Evolutionary conservation across 768 basidiomycete species (phyloP).

Genomic region (Lactifluus subvellereus): DNA sequence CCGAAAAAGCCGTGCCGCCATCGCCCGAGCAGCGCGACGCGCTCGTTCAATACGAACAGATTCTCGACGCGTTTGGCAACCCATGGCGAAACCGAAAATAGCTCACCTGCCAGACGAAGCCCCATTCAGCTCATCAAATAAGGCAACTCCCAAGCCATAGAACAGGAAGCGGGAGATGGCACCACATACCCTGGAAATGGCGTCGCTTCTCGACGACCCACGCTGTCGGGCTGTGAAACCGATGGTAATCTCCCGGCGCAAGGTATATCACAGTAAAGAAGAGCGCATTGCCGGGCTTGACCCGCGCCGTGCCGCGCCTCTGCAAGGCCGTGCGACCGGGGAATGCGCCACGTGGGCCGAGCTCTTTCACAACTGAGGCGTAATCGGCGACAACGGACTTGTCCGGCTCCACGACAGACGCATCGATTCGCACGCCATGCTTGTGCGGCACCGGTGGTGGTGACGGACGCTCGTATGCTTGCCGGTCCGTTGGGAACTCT

Average conservation of each 20-base stretch:
- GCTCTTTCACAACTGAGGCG: constrained; percentile 62
- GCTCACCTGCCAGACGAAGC: constrained; percentile 52
- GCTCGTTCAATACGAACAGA: constrained; percentile 96
- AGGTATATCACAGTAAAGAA: constrained; percentile 96
- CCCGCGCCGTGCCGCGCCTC: constrained; percentile 30
- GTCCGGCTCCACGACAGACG: constrained; percentile 60
- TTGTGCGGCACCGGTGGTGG: constrained; percentile 39
- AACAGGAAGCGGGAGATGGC: neutral
- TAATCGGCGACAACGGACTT: constrained; percentile 53
- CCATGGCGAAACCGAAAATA: constrained; percentile 95
- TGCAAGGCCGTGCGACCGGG: constrained; percentile 38
- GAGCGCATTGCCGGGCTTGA: constrained; percentile 73
- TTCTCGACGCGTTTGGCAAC: constrained; percentile 89
- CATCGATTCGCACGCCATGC: constrained; percentile 66
- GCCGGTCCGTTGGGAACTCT: constrained; percentile 19
- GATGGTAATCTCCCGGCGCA: constrained; percentile 96
- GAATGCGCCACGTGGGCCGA: constrained; percentile 50
- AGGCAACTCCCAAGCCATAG: neutral
- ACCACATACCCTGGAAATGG: constrained; percentile 80
- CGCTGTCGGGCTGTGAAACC: constrained; percentile 91
- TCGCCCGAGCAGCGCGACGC: constrained; percentile 88
- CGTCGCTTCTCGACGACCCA: constrained; percentile 97
- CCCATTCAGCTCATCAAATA: neutral
- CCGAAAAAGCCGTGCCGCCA: constrained; percentile 96
- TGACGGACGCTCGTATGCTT: constrained; percentile 22